Percentiles rank a stretch among this genome's conserved stretches.
Evolutionary conservation across 768 basidiomycete genomes (phyloP).

Genomic region (Tubosaeta sp.): DNA sequence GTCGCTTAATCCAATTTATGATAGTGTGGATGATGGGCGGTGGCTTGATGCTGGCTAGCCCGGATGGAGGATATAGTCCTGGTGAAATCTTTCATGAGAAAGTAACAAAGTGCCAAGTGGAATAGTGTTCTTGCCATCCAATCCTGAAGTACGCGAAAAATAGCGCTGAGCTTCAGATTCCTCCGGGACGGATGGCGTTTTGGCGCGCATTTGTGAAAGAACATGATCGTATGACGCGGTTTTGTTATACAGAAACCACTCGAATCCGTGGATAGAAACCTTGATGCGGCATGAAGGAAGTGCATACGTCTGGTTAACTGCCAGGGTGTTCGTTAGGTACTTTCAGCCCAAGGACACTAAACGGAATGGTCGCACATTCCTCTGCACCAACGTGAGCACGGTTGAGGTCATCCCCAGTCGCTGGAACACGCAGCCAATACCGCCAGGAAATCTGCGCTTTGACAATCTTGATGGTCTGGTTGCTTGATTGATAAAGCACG

Average conservation of each 20-base stretch:
- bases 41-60: constrained; percentile 24
- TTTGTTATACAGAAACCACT: constrained; percentile 91
- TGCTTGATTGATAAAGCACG: constrained; percentile 85
- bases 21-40: constrained; percentile 37
- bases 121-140: constrained; percentile 32
- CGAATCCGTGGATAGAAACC: constrained; percentile 76
- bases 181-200: constrained; percentile 9
- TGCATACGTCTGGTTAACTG: constrained; percentile 34
- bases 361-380: constrained; percentile 41
- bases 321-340: constrained; percentile 6
- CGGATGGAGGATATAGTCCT: constrained; percentile 27
- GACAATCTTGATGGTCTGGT: constrained; percentile 80
- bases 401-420: constrained; percentile 67
- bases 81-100: neutral
- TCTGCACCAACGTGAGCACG: constrained; percentile 44
- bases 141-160: constrained; percentile 36
- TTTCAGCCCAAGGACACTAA: neutral
- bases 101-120: neutral
- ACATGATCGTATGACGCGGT: constrained; percentile 89
- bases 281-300: constrained; percentile 75
- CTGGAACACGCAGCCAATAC: constrained; percentile 86
- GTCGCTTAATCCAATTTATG: constrained; percentile 50
- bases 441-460: constrained; percentile 89
- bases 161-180: constrained; percentile 34
- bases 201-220: constrained; percentile 63